phyloP scores from a whole-genome alignment of 2,329 filamentous ascomycete genomes.

The Pseudovirgaria hyperparasitica region DNA sequence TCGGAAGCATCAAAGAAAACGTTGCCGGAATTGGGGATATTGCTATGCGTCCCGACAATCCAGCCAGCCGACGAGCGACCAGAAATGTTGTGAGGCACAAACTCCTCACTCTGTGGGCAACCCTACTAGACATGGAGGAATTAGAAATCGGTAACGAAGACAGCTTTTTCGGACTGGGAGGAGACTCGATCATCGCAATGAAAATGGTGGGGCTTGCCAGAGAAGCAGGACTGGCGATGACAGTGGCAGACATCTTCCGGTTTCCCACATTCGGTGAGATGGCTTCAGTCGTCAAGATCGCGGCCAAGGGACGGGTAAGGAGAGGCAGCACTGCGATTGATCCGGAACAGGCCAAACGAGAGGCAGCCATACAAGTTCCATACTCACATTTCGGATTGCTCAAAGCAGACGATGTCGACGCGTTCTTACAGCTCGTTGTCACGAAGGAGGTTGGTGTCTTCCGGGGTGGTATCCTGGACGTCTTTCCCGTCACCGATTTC shows the following conservation, averaged over 20 bases:
- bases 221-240: conserved; percentile 20
- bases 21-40: no score
- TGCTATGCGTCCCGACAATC: no score
- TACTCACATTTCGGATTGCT: no score
- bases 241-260: conserved; percentile 21
- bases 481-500: conserved; percentile 21
- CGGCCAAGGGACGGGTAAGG: conserved; percentile 3
- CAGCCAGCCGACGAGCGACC: no score
- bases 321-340: no score
- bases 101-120: conserved; percentile 17
- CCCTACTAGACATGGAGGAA: conserved; percentile 20
- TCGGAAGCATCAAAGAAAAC: no score
- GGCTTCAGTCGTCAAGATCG: conserved; percentile 14
- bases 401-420: no score
- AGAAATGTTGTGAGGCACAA: conserved; percentile 23
- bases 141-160: conserved; percentile 19
- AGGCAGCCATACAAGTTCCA: no score
- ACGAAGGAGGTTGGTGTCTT: conserved; percentile 22
- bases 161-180: conserved; percentile 20
- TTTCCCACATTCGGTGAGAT: conserved; percentile 21
- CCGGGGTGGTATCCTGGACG: conserved; percentile 20
- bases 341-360: no score
- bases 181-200: conserved; percentile 22
- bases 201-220: conserved; percentile 19
- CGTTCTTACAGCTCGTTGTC: no score